Evolutionary conservation across 352 stramenopile species (phyloP), one percentile per base, ranked within the genome.

Genomic region (Pythium brassicae): DNA sequence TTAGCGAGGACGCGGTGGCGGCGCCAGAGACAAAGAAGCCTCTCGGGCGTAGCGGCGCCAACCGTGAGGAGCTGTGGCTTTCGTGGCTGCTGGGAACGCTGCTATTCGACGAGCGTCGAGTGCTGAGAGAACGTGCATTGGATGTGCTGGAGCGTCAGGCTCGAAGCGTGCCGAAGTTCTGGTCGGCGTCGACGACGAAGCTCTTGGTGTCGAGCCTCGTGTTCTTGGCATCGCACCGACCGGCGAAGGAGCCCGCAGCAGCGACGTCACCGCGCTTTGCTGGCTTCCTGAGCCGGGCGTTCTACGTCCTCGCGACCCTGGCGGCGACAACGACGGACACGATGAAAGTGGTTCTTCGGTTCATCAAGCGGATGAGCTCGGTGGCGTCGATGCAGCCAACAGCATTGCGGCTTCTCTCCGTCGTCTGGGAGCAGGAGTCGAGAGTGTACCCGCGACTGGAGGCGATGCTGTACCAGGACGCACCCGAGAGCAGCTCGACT

Each of bases 341-440:
- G 22, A 90, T 92, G 79, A 85, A 82, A 45, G 74, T 88, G 15
- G 61, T 88, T 4, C 73, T 92, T 53, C 75, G 78, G 42, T 62
- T 89, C 6, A 72, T 92, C 53, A 81, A 89, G 49, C 72, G 66
- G 42, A 78, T 90, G 76, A 69, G 70, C 29, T 44, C 48, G 1
- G 66, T 65, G 1, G 43, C 39, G 26, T 61, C 57, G 9, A 74
- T 74, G 57, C 72, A 71, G 1, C 29, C 73, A 0, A 78, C 78
- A 51, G 80, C 83, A 17, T 58, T 91, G 7, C 72, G 69, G 39
- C 61, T 91, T 26, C 65, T 89, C 47, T 76, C 71, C 44, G 66
- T 77, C 34, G 71, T 89, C 22, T 93, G 80, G 78, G 68, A 69
- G 34, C 65, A 74, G 19, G 83, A 93, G 47, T 74, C 76, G 9